These are phyloP conservation scores for Botrytis deweyae DNA, from an alignment of 2,329 filamentous ascomycete genomes.

Conservation along the genomic window DNA sequence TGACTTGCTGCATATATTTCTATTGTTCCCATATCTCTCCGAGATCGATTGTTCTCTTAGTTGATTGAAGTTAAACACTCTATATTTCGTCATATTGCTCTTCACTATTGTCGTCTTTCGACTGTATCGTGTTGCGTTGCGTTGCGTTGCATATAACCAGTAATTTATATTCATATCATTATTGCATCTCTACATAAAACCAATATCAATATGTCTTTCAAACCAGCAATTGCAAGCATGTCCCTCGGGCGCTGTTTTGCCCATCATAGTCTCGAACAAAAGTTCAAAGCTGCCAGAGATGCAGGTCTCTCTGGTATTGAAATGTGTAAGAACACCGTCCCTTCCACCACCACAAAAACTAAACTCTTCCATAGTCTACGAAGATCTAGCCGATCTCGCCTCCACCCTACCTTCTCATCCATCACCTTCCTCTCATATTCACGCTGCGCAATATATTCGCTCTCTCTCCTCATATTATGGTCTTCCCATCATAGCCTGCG, in stretches of 20 bases:
- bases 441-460: constrained; percentile 58
- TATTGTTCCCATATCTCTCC: neutral
- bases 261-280: constrained; percentile 60
- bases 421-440: constrained; percentile 47
- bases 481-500: constrained; percentile 54
- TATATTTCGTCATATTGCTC: neutral
- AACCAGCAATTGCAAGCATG: constrained; percentile 72
- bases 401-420: constrained; percentile 29
- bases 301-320: constrained; percentile 70
- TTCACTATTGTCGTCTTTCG: too few species aligned
- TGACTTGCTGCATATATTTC: neutral
- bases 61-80: neutral
- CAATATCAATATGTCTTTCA: constrained; percentile 49
- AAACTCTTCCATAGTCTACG: constrained; percentile 51
- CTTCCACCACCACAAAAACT: neutral
- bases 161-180: neutral
- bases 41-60: neutral
- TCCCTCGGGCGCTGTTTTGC: constrained; percentile 57
- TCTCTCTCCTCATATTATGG: constrained; percentile 55
- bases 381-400: constrained; percentile 68
- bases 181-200: neutral
- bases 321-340: constrained; percentile 46
- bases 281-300: constrained; percentile 64
- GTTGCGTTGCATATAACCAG: neutral
- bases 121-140: neutral